phyloP scores from a whole-genome alignment of 352 stramenopile species.

The Hyaloperonospora brassicae region DNA sequence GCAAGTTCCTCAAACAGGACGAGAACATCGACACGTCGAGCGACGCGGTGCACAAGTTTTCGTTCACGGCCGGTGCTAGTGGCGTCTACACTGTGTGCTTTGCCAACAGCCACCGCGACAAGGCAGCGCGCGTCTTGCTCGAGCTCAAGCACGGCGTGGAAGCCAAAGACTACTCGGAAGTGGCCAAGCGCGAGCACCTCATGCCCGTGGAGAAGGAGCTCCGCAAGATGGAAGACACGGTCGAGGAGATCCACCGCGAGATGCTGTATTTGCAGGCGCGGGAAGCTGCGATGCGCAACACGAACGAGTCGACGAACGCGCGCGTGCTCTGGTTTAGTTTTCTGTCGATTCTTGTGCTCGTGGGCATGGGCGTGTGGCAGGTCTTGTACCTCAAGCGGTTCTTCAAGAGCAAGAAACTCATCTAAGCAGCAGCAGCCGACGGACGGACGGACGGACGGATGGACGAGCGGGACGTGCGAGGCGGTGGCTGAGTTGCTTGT shows the following conservation, averaged over 20 bases:
- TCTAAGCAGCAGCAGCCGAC: constrained; percentile 31
- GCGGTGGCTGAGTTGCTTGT: no score
- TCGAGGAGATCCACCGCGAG: constrained; percentile 85
- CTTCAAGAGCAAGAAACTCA: constrained; percentile 90
- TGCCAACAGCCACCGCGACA: constrained; percentile 65
- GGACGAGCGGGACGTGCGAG: no score
- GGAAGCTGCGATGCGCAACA: constrained; percentile 81
- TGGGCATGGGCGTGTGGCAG: constrained; percentile 83
- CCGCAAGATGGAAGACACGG: constrained; percentile 84
- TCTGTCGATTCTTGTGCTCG: constrained; percentile 78
- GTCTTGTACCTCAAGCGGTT: constrained; percentile 88
- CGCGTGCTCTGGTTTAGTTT: constrained; percentile 88
- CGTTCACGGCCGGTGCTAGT: constrained; percentile 60
- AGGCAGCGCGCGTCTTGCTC: constrained; percentile 60
- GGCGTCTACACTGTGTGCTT: constrained; percentile 80
- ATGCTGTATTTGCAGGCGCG: constrained; percentile 88
- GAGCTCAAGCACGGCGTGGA: constrained; percentile 86
- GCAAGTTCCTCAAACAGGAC: constrained; percentile 80
- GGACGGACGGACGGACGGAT: no score
- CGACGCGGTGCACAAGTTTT: constrained; percentile 79
- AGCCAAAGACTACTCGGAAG: constrained; percentile 84
- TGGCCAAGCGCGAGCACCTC: constrained; percentile 84
- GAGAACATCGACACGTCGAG: constrained; percentile 74
- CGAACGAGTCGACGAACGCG: constrained; percentile 86
- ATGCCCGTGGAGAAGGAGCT: constrained; percentile 86